Evolutionary conservation across 2,329 filamentous ascomycete genomes (phyloP).

Genomic region (Chrysoporthe deuterocubensis): DNA sequence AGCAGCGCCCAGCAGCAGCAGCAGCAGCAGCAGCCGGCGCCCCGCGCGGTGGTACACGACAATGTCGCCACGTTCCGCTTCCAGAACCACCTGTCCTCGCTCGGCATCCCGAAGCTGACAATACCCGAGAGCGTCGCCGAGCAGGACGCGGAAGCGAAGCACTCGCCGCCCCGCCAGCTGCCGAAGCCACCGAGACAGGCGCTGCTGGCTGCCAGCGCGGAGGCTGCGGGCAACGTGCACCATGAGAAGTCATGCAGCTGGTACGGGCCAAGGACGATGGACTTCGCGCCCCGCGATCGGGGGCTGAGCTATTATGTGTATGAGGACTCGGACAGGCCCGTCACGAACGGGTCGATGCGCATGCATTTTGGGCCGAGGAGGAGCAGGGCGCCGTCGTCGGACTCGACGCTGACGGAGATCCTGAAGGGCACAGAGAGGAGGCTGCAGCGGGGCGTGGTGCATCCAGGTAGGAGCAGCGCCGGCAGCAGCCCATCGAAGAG

Average conservation of each 20-base stretch:
- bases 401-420: conserved; percentile 56
- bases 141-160: conserved; percentile 10
- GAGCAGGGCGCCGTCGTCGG: conserved; percentile 42
- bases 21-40: conserved; percentile 10
- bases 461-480: conserved; percentile 12
- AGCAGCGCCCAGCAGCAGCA: conserved; percentile 11
- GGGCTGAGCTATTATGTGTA: conserved; percentile 26
- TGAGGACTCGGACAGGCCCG: conserved; percentile 22
- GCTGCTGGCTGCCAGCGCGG: conserved; percentile 21
- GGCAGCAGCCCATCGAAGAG: conserved; percentile 1
- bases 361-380: conserved; percentile 27
- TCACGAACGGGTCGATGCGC: conserved; percentile 19
- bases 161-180: conserved; percentile 27
- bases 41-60: conserved; percentile 4
- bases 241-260: neutral
- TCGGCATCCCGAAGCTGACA: conserved; percentile 5
- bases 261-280: conserved; percentile 8
- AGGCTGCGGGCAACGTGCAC: conserved; percentile 4
- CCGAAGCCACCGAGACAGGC: conserved; percentile 28
- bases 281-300: conserved; percentile 5
- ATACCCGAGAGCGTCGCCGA: conserved; percentile 23
- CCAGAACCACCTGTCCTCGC: conserved; percentile 22
- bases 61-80: conserved; percentile 9
- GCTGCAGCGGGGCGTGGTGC: conserved; percentile 40
- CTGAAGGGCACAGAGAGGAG: conserved; percentile 57